Conservation (phyloP, 768 basidiomycete genomes). For the Phaeolepiota aurea region DNA sequence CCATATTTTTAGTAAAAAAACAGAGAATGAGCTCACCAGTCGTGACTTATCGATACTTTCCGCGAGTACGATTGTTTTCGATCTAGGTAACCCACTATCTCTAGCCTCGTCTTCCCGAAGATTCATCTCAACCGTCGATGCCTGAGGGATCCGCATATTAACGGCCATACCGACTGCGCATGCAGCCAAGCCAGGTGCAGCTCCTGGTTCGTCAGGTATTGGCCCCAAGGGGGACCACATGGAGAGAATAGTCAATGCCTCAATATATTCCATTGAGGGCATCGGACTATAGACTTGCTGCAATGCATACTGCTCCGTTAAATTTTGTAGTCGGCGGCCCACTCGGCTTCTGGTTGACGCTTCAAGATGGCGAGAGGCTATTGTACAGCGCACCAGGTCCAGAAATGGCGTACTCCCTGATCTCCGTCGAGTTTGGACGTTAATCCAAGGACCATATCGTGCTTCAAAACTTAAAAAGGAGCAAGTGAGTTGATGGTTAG, state of each 20-base stretch:
- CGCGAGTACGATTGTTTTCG: slow-evolving; percentile 16
- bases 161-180: slow-evolving; percentile 40
- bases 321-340: slow-evolving; percentile 28
- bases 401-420: slow-evolving; percentile 22
- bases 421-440: slow-evolving; percentile 22
- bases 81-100: slow-evolving; percentile 8
- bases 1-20: slow-evolving; percentile 14
- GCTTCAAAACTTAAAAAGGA: slow-evolving; percentile 26
- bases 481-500: neutral
- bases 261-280: slow-evolving; percentile 31
- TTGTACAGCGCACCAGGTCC: slow-evolving; percentile 35
- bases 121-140: slow-evolving; percentile 19
- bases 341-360: slow-evolving; percentile 22
- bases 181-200: slow-evolving; percentile 29
- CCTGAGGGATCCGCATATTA: slow-evolving; percentile 30
- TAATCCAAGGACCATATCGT: slow-evolving; percentile 35
- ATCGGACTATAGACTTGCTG: slow-evolving; percentile 32
- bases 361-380: slow-evolving; percentile 36
- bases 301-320: slow-evolving; percentile 29
- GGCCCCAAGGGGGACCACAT: slow-evolving; percentile 34
- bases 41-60: slow-evolving; percentile 28
- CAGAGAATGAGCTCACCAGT: slow-evolving; percentile 9
- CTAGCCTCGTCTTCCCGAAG: slow-evolving; percentile 19
- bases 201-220: slow-evolving; percentile 12
- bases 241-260: slow-evolving; percentile 31